Evolutionary conservation across 2,329 filamentous ascomycete genomes (phyloP), one percentile per base, ranked within the genome.

Genomic region (Trichoderma sp.): DNA sequence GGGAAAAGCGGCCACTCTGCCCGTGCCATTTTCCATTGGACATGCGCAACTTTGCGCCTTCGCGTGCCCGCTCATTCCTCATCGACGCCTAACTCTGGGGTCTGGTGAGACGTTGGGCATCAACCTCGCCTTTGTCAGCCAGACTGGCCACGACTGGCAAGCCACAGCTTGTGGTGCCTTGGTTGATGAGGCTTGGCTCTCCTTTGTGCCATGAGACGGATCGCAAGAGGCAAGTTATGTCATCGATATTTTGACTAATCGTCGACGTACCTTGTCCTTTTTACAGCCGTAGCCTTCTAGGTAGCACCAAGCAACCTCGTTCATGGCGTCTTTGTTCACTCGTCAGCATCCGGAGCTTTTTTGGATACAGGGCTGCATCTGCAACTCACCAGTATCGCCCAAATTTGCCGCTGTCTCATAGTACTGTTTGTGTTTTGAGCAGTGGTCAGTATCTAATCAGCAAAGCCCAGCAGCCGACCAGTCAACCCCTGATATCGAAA

Each of bases 371-470:
- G 30, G 57, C 57, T n/a, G 30, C 55, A 36, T 58, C 70, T 68
- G 64, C 58, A 71, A 81, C 87, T 78, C 82, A 90, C 89, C 89
- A 58, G 93, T 93, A 81, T 99, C 96, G 73, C 96, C 96, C 75
- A 99, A 84, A 80, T 99, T 98, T 73, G 96, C 96, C 32, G 96
- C 96, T 11, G 95, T 98, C 83, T 98, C 95, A 82, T 98, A 99
- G 82, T 98, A 99, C 87, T 97, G 86, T 71, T 32, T 28, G 20
- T 15, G 70, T 34, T 47, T 20, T 3, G 15, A 43, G 32, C 39
- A 34, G 20, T n/a, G 39, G 58, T 68, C 47, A 71, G 64, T 53
- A 47, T 71, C 57, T 53, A 66, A 71, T 50, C 62, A 59, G 57
- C 11, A 55, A 36, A 32, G 65, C 62, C 43, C 43, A 20, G 39